A percentile compares a stretch with the other conserved stretches of the same genome.
Conservation (phyloP, 2,329 filamentous ascomycete genomes). For the Monilinia laxa region DNA sequence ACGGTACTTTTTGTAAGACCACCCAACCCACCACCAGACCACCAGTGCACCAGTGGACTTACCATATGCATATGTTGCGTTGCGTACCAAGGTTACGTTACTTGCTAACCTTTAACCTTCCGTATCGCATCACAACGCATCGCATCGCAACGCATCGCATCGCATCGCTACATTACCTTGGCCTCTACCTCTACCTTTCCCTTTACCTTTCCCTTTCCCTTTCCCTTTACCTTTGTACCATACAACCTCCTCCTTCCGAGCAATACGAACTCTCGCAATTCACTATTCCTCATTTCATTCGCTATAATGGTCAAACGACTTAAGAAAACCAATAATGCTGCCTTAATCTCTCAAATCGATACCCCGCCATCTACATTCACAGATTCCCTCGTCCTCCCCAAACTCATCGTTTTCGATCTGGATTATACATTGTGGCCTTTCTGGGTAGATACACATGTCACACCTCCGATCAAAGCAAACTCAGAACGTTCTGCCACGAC, state of each 20-base stretch:
- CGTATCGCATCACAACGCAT: not conserved
- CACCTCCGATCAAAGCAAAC: slow-evolving; percentile 63
- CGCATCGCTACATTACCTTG: no score
- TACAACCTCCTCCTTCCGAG: not conserved
- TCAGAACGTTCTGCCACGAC: slow-evolving; percentile 46
- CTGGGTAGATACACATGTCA: slow-evolving; percentile 93
- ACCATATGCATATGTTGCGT: no score
- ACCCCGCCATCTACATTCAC: slow-evolving; percentile 35
- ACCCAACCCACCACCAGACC: no score
- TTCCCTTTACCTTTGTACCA: not conserved
- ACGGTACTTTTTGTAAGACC: no score
- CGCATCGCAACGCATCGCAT: no score
- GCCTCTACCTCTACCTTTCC: no score
- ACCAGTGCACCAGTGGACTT: no score
- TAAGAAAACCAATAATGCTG: slow-evolving; percentile 26
- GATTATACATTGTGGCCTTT: slow-evolving; percentile 99
- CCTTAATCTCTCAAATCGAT: slow-evolving; percentile 22
- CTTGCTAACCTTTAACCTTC: not conserved
- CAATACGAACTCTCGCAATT: slow-evolving; percentile 8
- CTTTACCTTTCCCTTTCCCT: no score
- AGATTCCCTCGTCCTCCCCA: slow-evolving; percentile 40
- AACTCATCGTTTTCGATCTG: slow-evolving; percentile 87
- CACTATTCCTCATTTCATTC: slow-evolving; percentile 21
- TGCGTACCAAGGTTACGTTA: no score
- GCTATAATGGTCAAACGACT: slow-evolving; percentile 34